Base-by-base conservation (phyloP, 306 rosid species). In the Glycine latifolia region DNA sequence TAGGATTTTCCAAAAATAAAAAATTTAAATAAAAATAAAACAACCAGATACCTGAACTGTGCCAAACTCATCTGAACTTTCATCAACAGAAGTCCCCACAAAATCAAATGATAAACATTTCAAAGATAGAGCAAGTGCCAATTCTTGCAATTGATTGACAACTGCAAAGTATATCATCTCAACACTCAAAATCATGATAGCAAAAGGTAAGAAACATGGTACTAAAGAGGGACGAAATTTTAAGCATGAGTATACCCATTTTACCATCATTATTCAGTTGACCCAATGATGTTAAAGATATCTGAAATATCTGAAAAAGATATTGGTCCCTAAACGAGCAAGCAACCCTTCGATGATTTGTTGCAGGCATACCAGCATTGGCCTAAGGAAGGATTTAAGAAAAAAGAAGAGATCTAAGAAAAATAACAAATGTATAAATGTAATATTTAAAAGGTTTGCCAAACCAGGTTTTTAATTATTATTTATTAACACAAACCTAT, bases 11-110 rank as follows among this genome's bases (percentile, higher is more conserved):
- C 60, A 79, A 78, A 84, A 13, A 50, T 20, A 52, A 39, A 39
- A 39, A 39, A 71, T 71, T 59, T 56, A 26, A 35, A 62, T 33
- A 15, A 83, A 75, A 79, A 16, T 2, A 68, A 78, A 66, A 33
- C 20, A 78, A 58, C 11, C 13, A 44, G 78, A 81, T 81, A 95
- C 99, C 99, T 95, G 99, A 81, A 95, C 97, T 15, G 99, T 95
- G 65, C 99, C 99, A 83, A 95, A 95, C 83, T 95, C 99, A 80
- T 95, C 99, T 11, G 99, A 95, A 87, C 99, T 95, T 89, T 95
- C 99, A 85, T 95, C 99, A 77, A 95, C 82, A 66, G 99, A 91
- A 65, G 99, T 91, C 87, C 98, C 99, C 82, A 95, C 98, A 88
- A 95, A 95, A 89, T 95, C 99, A 88, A 95, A 95, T 55, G 97